Evolutionary conservation across 495 filamentous ascomycete genomes (phyloP).

Genomic region (Friedmanniomyces simplex): DNA sequence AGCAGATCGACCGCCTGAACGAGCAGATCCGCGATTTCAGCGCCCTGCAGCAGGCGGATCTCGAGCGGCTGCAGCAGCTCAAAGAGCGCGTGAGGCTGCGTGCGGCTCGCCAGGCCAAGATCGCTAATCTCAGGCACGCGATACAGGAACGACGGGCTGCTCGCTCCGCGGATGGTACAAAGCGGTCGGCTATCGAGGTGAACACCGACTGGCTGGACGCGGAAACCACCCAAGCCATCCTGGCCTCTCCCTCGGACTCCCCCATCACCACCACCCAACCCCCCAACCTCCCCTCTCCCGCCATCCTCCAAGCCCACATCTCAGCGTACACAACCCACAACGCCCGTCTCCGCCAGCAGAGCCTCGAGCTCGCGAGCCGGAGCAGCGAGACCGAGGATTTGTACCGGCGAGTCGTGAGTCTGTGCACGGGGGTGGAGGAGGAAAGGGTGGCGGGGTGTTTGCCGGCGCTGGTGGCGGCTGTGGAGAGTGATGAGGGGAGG

Average conservation of each 20-base stretch:
- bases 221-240: slow-evolving; percentile 39
- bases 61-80: slow-evolving; percentile 55
- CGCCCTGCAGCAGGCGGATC: slow-evolving; percentile 63
- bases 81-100: slow-evolving; percentile 49
- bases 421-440: slow-evolving; percentile 58
- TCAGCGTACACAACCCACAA: slow-evolving; percentile 43
- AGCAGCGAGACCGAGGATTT: slow-evolving; percentile 57
- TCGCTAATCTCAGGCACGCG: slow-evolving; percentile 49
- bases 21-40: slow-evolving; percentile 66
- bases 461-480: slow-evolving; percentile 51
- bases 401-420: slow-evolving; percentile 57
- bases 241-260: background rate
- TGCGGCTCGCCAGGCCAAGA: slow-evolving; percentile 49
- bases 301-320: slow-evolving; percentile 30
- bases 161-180: background rate
- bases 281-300: slow-evolving; percentile 25
- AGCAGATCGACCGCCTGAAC: slow-evolving; percentile 66
- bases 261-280: background rate
- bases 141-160: slow-evolving; percentile 37
- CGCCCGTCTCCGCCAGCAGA: slow-evolving; percentile 32
- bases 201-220: slow-evolving; percentile 34
- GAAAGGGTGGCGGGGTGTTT: slow-evolving; percentile 53
- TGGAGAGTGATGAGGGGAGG: slow-evolving; percentile 57
- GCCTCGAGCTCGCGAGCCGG: slow-evolving; percentile 44
- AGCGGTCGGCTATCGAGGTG: slow-evolving; percentile 18